phyloP scores from a whole-genome alignment of 257 asterid genomes.

The Rubia yunnanensis region DNA sequence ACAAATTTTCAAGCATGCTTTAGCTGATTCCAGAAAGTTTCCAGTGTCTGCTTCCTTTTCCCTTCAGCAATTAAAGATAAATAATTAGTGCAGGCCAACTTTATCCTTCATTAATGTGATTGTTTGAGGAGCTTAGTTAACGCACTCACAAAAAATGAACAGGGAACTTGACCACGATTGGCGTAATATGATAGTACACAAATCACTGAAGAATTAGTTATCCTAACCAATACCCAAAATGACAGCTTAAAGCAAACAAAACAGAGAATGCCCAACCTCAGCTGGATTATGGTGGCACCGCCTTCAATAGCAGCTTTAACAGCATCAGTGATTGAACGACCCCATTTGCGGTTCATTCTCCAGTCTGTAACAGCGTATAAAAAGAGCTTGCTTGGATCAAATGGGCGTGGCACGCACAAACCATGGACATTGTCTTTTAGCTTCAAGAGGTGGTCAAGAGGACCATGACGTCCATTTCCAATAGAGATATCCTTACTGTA shows the following conservation, averaged over 20 bases:
- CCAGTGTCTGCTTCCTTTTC: conserved; percentile 79
- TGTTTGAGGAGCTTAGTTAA: neutral
- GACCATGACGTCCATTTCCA: conserved; percentile 80
- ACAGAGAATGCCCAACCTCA: conserved; percentile 42
- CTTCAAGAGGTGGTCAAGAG: conserved; percentile 80
- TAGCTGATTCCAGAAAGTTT: conserved; percentile 78
- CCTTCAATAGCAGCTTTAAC: conserved; percentile 86
- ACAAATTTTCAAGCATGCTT: conserved; percentile 53
- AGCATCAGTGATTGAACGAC: conserved; percentile 64
- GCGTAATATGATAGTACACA: neutral
- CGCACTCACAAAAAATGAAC: neutral
- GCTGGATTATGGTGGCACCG: conserved; percentile 85
- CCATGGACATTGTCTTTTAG: conserved; percentile 38
- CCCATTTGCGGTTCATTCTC: conserved; percentile 81
- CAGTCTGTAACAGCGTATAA: conserved; percentile 96
- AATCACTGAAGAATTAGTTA: neutral
- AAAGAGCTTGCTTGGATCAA: conserved; percentile 66
- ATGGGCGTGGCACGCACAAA: conserved; percentile 24
- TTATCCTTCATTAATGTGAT: no score
- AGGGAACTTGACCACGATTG: neutral
- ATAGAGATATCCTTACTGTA: conserved; percentile 69
- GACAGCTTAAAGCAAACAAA: neutral
- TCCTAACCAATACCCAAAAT: neutral
- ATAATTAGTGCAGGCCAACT: neutral
- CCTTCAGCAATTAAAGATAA: conserved; percentile 25